phyloP scores from a whole-genome alignment of 306 rosid species.

The Rosa persica region DNA sequence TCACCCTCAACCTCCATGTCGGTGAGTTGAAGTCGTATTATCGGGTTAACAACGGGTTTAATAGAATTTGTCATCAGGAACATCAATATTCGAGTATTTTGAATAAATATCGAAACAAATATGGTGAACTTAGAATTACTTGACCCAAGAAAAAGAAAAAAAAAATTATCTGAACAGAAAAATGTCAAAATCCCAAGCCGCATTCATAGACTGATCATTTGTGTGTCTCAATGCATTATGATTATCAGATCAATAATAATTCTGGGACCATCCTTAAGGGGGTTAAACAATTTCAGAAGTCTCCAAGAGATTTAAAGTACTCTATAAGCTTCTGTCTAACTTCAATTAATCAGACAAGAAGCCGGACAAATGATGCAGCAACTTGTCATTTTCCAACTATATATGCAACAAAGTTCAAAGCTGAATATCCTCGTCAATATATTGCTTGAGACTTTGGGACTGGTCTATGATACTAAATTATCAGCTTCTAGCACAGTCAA shows the following conservation, averaged over 20 bases:
- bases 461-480: background rate
- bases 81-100: too few relatives aligned
- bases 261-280: background rate
- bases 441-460: background rate
- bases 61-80: too few relatives aligned
- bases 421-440: background rate
- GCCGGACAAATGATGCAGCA: background rate
- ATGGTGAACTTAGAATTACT: background rate
- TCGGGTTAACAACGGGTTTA: too few relatives aligned
- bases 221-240: background rate
- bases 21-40: too few relatives aligned
- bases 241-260: background rate
- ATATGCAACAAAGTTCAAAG: background rate
- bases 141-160: background rate
- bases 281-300: background rate
- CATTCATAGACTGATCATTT: background rate
- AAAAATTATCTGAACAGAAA: background rate
- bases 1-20: too few relatives aligned
- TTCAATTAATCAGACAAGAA: background rate
- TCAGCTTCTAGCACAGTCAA: constrained; percentile 19
- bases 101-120: too few relatives aligned
- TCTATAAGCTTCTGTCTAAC: background rate
- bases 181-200: background rate
- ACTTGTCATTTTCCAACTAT: background rate
- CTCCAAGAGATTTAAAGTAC: background rate